phyloP scores from a whole-genome alignment of 2,329 filamentous ascomycete species.

The Xylariaceae sp. region DNA sequence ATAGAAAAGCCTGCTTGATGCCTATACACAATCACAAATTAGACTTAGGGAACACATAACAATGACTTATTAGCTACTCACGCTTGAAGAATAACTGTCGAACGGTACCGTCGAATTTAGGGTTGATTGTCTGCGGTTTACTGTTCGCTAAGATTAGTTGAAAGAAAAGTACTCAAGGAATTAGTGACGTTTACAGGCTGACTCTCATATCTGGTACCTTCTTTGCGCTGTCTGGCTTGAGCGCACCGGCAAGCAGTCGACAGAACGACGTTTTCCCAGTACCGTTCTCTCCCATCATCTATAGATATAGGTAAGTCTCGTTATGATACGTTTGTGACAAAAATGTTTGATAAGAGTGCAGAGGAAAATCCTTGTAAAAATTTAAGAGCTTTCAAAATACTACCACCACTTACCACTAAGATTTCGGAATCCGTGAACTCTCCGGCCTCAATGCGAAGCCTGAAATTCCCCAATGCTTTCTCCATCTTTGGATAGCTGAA shows the following conservation, averaged over 20 bases:
- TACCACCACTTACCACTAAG: slow-evolving; percentile 57
- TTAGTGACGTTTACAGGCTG: slow-evolving; percentile 57
- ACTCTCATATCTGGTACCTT: slow-evolving; percentile 92
- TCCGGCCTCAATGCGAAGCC: slow-evolving; percentile 74
- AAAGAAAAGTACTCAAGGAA: not conserved
- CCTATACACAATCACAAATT: not conserved
- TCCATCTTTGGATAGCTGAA: slow-evolving; percentile 88
- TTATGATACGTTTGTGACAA: not conserved
- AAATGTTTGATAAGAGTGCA: no score
- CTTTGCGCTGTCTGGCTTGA: slow-evolving; percentile 79
- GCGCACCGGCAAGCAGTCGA: slow-evolving; percentile 85
- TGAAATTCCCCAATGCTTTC: slow-evolving; percentile 88
- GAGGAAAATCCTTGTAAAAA: no score
- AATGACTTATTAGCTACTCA: not conserved
- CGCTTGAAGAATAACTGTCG: slow-evolving; percentile 94
- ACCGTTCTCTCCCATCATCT: slow-evolving; percentile 99
- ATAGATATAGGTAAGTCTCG: not conserved
- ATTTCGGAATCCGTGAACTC: slow-evolving; percentile 98
- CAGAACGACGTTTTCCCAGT: slow-evolving; percentile 99
- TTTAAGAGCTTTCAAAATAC: no score
- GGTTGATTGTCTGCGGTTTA: slow-evolving; percentile 98
- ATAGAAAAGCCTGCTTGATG: slow-evolving; percentile 95
- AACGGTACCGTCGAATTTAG: slow-evolving; percentile 95
- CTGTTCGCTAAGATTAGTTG: not conserved
- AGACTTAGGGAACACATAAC: not conserved